A percentile compares a stretch with the other conserved stretches of the same genome.
These are phyloP conservation scores for Pseudogymnoascus sp. DNA, from an alignment of 2,329 filamentous ascomycete genomes.

Conservation along the genomic window DNA sequence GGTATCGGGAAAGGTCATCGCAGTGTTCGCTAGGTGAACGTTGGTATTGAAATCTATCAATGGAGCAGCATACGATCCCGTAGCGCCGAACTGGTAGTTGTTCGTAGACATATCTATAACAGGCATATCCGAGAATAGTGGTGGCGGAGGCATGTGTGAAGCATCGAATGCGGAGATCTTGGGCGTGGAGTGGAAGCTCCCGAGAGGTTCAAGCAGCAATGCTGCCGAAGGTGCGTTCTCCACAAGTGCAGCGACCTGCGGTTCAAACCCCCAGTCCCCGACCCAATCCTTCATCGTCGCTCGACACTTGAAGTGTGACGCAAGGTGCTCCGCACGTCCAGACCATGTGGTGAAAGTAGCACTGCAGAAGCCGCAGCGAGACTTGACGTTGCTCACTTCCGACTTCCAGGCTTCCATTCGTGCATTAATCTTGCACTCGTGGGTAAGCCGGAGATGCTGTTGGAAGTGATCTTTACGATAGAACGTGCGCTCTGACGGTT, in stretches of 20 bases:
- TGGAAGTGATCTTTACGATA: slow-evolving; percentile 56
- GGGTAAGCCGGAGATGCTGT: slow-evolving; percentile 53
- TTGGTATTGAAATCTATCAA: slow-evolving; percentile 1
- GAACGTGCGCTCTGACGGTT: slow-evolving; percentile 47
- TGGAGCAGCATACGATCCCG: background rate
- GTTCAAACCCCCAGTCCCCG: slow-evolving; percentile 35
- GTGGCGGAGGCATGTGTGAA: slow-evolving; percentile 3
- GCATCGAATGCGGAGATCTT: background rate
- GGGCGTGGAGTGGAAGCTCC: background rate
- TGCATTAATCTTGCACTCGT: slow-evolving; percentile 45
- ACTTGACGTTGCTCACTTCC: slow-evolving; percentile 44
- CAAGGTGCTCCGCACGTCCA: slow-evolving; percentile 34
- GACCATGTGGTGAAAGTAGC: slow-evolving; percentile 36
- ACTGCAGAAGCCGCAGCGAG: slow-evolving; percentile 37
- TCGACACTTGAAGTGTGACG: slow-evolving; percentile 33
- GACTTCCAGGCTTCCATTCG: slow-evolving; percentile 54
- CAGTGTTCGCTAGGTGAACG: background rate
- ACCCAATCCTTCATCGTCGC: slow-evolving; percentile 33
- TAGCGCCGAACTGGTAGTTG: background rate
- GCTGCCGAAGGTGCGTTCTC: background rate
- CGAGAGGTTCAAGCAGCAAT: background rate
- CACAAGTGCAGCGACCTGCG: slow-evolving; percentile 28
- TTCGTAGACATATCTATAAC: background rate
- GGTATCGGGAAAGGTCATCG: background rate
- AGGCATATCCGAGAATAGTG: background rate